Percentiles rank a stretch among this genome's conserved stretches.
These are phyloP conservation scores for Solanum sparsipilum DNA, from an alignment of 257 asterid species.

Conservation along the genomic window DNA sequence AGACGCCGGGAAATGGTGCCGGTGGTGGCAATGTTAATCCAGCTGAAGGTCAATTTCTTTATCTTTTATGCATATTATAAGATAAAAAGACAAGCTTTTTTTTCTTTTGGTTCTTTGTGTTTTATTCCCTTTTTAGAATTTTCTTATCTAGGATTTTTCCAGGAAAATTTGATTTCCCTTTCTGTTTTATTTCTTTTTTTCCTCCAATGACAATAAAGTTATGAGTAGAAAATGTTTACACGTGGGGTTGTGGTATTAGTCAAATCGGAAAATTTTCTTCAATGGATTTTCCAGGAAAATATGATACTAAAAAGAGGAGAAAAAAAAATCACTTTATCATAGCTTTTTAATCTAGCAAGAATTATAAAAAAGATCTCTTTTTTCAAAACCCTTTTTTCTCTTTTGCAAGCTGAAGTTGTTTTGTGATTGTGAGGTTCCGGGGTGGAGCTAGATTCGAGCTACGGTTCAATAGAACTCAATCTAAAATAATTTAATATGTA, in stretches of 20 bases:
- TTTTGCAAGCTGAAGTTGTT: background rate
- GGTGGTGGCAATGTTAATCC: slow-evolving; percentile 39
- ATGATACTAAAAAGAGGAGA: background rate
- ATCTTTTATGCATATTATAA: background rate
- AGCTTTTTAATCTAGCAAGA: background rate
- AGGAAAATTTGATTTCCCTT: background rate
- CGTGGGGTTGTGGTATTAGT: background rate
- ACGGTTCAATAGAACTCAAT: background rate
- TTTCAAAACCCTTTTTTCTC: background rate
- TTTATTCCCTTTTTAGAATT: background rate
- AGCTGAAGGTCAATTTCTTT: slow-evolving; percentile 39
- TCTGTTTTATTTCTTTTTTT: background rate
- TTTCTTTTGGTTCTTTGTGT: background rate
- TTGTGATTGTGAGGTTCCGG: background rate
- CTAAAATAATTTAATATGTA: background rate
- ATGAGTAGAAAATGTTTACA: background rate
- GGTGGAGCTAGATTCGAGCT: background rate
- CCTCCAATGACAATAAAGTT: background rate
- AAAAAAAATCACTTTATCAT: background rate
- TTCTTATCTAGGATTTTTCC: background rate
- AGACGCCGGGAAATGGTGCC: slow-evolving; percentile 16
- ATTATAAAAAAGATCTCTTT: background rate
- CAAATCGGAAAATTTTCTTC: background rate
- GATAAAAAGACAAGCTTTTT: background rate
- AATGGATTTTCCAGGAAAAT: background rate